Percentiles rank a stretch among this genome's conserved stretches.
These are phyloP conservation scores for Termitomyces sp. DNA, from an alignment of 768 basidiomycete genomes.

Conservation along the genomic window DNA sequence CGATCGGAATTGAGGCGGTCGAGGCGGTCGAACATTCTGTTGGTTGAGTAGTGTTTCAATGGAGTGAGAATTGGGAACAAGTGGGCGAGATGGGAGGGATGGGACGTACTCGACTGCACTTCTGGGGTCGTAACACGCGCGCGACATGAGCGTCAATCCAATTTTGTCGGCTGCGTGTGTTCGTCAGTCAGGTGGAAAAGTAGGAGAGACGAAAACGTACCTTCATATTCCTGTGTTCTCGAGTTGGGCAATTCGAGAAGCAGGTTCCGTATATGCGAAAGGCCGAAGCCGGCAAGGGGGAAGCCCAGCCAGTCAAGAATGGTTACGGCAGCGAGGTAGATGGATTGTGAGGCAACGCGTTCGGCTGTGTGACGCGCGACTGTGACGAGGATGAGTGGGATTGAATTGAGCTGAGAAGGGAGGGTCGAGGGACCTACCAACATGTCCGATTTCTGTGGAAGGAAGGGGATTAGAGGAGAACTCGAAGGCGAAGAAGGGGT, in stretches of 20 bases:
- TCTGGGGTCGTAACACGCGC: constrained; percentile 83
- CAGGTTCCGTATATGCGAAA: constrained; percentile 34
- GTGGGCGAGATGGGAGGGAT: neutral
- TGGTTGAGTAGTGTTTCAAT: too few relatives aligned
- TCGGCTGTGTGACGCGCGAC: constrained; percentile 49
- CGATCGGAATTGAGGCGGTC: constrained; percentile 48
- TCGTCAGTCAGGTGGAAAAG: neutral
- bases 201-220: constrained; percentile 24
- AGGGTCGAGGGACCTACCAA: constrained; percentile 36
- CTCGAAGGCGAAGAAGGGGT: too few relatives aligned
- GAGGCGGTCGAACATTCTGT: constrained; percentile 71
- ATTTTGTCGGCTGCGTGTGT: constrained; percentile 72
- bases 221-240: constrained; percentile 78
- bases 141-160: constrained; percentile 74
- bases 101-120: constrained; percentile 64
- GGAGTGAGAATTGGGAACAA: constrained; percentile 1
- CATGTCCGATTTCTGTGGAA: constrained; percentile 72
- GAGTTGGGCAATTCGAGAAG: constrained; percentile 80
- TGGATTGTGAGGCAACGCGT: constrained; percentile 42
- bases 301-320: constrained; percentile 45
- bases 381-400: constrained; percentile 1
- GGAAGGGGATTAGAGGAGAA: neutral
- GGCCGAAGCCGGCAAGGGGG: constrained; percentile 48
- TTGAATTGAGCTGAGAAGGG: neutral
- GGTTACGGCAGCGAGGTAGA: constrained; percentile 37